Conservation (phyloP, 208 protist genomes). For the Leishmania arabica region DNA sequence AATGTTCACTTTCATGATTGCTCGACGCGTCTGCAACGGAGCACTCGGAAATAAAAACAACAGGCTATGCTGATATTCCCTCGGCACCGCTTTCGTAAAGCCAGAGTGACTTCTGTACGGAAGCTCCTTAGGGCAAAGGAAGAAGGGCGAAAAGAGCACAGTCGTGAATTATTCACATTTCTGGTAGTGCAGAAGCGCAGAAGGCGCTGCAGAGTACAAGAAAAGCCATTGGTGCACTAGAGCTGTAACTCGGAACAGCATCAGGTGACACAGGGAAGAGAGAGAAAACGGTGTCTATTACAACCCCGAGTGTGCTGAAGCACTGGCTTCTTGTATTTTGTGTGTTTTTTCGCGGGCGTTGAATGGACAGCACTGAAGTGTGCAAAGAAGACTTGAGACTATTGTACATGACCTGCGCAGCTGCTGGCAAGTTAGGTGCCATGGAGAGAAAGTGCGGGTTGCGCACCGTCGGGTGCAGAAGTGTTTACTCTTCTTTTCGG, state of each 20-base stretch:
- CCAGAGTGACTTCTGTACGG: neutral
- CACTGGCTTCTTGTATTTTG: conserved; percentile 7
- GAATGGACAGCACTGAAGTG: neutral
- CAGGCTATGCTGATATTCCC: neutral
- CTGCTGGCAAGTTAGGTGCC: neutral
- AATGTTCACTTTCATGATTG: conserved; percentile 40
- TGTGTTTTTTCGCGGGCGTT: neutral
- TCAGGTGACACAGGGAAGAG: neutral
- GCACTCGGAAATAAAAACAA: conserved; percentile 8
- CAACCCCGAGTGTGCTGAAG: neutral
- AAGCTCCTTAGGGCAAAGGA: neutral
- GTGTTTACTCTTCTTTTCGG: neutral
- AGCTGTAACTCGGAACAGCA: neutral
- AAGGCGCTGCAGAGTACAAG: neutral
- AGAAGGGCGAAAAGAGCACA: neutral
- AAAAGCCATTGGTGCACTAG: neutral
- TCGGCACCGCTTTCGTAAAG: neutral
- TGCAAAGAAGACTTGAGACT: neutral
- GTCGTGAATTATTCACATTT: neutral
- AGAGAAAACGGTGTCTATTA: neutral
- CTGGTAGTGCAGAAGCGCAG: neutral
- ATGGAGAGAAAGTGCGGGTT: neutral
- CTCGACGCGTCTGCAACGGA: neutral
- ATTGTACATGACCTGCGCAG: neutral
- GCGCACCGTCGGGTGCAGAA: neutral